Base-by-base conservation (phyloP, 1,284 basidiomycete species). In the Wallemia hederae region DNA sequence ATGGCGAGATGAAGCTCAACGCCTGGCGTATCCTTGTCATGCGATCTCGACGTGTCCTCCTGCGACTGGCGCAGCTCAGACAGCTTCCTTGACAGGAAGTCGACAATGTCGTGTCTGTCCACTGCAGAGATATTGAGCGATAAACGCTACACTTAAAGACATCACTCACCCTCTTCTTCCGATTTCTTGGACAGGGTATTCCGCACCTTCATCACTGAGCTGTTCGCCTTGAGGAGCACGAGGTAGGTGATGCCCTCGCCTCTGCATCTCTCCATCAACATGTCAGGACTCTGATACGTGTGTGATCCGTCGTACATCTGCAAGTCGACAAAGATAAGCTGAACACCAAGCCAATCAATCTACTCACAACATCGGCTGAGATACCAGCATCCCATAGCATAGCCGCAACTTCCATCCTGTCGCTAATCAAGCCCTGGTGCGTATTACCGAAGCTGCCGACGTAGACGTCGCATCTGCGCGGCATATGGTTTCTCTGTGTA, bases 291-390 rank as follows among this genome's bases (percentile, higher is more conserved):
- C 24, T 49, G 39, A 22, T 49, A 58, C 9, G 56, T 22, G 17
- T 58, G 27, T n/a, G 56, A 15, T 15, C 25, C 27, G 56, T 58
- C 56, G 25, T 58, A 58, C 56, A 58, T 58, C 56, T 58, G 25
- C 25, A 58, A 15, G 7, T 9, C n/a, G 14, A 24, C 24, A 34
- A 34, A 11, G 33, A 7, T 22, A 24, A n/a, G 55, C 9, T 9
- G 22, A 24, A 56, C 24, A 56, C 55, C n/a, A 26, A 9, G 5
- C 5, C 55, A 56, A 11, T 7, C n/a, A 28, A 26, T 24, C 15
- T 3, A 58, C 56, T 26, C 24, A 58, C 56, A 3, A 58, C 24
- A 24, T 58, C 56, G 2, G 56, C 56, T 19, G 56, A 58, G 14
- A 58, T 58, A 15, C 56, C 56, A 11, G 56, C 56, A 27, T 58